Evolutionary conservation across 31 red algal genomes (phyloP), one percentile per base, ranked within the genome.

Genomic region (Asparagopsis taxiformis): DNA sequence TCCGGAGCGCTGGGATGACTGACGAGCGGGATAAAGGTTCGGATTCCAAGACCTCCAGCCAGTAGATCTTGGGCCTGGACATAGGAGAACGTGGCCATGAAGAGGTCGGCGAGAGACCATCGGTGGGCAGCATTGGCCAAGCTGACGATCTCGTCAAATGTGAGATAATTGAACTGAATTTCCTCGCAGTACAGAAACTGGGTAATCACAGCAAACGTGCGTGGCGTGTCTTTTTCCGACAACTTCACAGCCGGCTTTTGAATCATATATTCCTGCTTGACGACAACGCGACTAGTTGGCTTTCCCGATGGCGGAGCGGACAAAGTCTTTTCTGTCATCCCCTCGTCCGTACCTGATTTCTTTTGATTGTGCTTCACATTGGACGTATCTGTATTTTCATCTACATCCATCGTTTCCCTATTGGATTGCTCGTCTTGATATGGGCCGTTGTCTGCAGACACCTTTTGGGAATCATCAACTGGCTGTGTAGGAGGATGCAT

Each of bases 141-240:
- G n/a, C 29, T 23, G 16, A 85, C 80, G 31, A 85, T 44, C 43
- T 85, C 80, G 20, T 85, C 58, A 64, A 85, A 85, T 29, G 80
- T 85, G 13, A 85, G 58, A 58, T 85, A 85, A 59, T 85, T 85
- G 31, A 85, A 85, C 17, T 39, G 59, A 28, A 85, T 75, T 41
- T 85, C 70, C 44, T 85, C 80, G 35, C 80, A 85, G 59, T 85
- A 85, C 17, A 85, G 49, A 68, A 74, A 85, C 59, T 85, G 74
- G 59, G 75, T 49, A 7, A 74, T 68, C 15, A 85, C 75, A 21
- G 56, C 64, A 74, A 85, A 85, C 4, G 69, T 75, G 57, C 80
- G 80, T 11, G 80, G 80, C 7, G 80, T 85, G 53, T 85, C 80
- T 23, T 65, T 37, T 23, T 73, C 68, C 2, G 54, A 55, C 15